Evolutionary conservation across 441 rosid genomes (phyloP), one percentile per base, ranked within the genome.

Genomic region (Cnidoscolus chayamansa): DNA sequence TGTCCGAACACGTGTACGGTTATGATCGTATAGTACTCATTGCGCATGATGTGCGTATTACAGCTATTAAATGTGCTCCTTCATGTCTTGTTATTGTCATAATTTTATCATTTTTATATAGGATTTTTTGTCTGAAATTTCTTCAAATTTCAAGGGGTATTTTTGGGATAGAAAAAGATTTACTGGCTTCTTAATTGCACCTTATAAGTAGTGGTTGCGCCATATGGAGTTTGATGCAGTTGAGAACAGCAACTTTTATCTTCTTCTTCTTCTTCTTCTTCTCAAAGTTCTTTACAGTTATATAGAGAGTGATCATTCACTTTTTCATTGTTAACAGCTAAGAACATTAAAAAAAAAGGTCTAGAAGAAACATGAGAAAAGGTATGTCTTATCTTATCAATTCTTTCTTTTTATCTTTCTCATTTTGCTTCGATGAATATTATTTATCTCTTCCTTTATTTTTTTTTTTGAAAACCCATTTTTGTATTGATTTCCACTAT

Each of bases 1-100:
- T 43, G 85, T 78, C 78, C 84, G 69, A 80, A 85, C 88, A 91
- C 88, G 89, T 91, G 90, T 77, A 83, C 84, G 86, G 76, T 57
- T 63, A 50, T 12, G 80, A 82, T 68, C 80, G 2, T 61, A 54
- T 45, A 32, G 12, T 43, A 66, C 73, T 12, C 35, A 58, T 1
- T 35, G 83, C 71, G 11, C 17, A 43, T n/a, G 85, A 78, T 70
- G 65, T 70, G 48, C 66, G 49, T 55, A 74, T 49, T 65, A 8
- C 45, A 67, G 45, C 67, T 69, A 70, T 58, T 61, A 68, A 70
- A 70, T 13, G 65, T 70, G 73, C 56, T 58, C 43, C 16, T 16
- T 0, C 2, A 30, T 43, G 49, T 30, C 47, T 7, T 0, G 56
- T 64, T 72, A 32, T 55, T 20, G 25, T 72, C 63, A 51, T 8